phyloP scores from a whole-genome alignment of 1,284 basidiomycete species.

The Grifola frondosa region DNA sequence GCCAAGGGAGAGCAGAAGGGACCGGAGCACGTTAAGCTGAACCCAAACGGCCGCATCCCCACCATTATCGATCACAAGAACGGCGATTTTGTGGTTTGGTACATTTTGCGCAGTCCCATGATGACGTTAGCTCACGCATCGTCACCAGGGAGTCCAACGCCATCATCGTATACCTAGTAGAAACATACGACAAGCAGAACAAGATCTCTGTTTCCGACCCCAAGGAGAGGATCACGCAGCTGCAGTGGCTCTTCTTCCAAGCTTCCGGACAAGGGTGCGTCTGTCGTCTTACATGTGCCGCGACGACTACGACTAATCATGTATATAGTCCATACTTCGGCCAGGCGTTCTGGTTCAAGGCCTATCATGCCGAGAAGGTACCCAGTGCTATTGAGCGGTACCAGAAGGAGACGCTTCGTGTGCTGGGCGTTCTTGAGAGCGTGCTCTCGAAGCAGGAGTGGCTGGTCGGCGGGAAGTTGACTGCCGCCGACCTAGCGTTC shows the following conservation, averaged over 20 bases:
- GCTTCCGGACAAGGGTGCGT: conserved; percentile 28
- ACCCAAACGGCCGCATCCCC: conserved; percentile 60
- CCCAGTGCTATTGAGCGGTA: conserved; percentile 30
- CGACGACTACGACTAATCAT: background rate
- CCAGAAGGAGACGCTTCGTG: conserved; percentile 30
- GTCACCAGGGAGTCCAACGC: conserved; percentile 33
- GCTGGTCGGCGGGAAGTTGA: conserved; percentile 14
- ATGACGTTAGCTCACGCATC: background rate
- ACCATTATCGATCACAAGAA: conserved; percentile 40
- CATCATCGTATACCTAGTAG: conserved; percentile 32
- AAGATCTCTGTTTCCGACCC: conserved; percentile 25
- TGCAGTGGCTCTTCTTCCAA: conserved; percentile 32
- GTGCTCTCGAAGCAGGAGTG: conserved; percentile 14
- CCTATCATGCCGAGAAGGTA: conserved; percentile 19
- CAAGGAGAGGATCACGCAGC: conserved; percentile 18
- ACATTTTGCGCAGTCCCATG: conserved; percentile 16
- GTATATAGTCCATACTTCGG: conserved; percentile 18
- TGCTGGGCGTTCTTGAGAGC: conserved; percentile 30
- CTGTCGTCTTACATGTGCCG: background rate
- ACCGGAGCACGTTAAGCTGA: conserved; percentile 48
- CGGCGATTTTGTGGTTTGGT: conserved; percentile 47
- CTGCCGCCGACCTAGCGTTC: conserved; percentile 18
- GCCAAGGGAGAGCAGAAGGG: conserved; percentile 46
- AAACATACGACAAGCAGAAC: conserved; percentile 33
- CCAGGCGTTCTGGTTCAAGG: conserved; percentile 26